These are phyloP conservation scores for Oryza rufipogon DNA, from an alignment of 176 grass and related monocot species.

Conservation along the genomic window DNA sequence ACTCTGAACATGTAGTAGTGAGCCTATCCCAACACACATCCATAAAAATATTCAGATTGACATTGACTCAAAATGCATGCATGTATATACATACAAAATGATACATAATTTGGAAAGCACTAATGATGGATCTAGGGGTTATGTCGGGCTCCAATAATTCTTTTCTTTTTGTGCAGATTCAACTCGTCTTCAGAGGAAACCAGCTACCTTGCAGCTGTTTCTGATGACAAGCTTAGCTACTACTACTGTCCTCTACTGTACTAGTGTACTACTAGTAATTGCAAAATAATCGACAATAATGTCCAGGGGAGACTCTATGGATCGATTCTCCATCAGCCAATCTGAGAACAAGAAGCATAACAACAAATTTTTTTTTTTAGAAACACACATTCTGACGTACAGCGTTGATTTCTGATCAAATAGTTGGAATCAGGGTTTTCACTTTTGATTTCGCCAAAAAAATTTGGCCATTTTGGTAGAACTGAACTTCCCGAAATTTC, in stretches of 20 bases:
- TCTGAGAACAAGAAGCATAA: not conserved
- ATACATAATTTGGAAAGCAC: constrained; percentile 26
- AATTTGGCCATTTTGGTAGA: no score
- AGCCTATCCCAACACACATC: not conserved
- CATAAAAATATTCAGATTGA: constrained; percentile 27
- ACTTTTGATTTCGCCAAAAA: no score
- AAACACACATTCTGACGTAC: not conserved
- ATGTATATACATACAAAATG: not conserved
- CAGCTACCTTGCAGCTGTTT: constrained; percentile 30
- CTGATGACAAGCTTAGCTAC: not conserved
- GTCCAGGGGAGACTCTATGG: not conserved
- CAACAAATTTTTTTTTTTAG: not conserved
- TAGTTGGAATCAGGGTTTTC: not conserved
- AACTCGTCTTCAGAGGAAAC: constrained; percentile 31
- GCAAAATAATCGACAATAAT: not conserved
- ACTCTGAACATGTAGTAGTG: not conserved
- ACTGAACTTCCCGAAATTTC: no score
- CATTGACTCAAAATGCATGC: constrained; percentile 8
- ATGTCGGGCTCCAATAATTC: not conserved
- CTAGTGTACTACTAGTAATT: not conserved
- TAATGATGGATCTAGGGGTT: constrained; percentile 4
- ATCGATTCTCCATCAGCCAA: not conserved
- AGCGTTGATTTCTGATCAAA: not conserved
- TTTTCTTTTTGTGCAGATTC: not conserved
- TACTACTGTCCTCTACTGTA: not conserved